Conservation (phyloP, 768 basidiomycete species). For the Pleurotus salmoneostramineus region DNA sequence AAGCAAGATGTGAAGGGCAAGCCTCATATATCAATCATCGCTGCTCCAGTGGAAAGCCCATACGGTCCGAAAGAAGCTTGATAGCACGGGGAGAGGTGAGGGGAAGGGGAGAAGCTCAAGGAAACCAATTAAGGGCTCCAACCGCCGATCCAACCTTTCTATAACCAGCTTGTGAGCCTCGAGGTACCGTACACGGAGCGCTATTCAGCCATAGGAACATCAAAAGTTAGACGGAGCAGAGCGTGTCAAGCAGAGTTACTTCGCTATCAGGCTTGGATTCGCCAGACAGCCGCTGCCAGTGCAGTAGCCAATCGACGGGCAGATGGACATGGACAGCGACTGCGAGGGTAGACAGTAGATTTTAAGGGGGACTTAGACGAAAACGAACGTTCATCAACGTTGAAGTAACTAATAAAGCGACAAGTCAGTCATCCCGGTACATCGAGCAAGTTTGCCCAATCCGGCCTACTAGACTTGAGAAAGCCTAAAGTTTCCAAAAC, state of each 20-base stretch:
- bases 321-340: no score
- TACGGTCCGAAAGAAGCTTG: no score
- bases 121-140: not conserved
- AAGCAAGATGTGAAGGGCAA: not conserved
- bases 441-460: not conserved
- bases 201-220: not conserved
- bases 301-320: no score
- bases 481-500: not conserved
- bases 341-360: no score
- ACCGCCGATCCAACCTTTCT: not conserved
- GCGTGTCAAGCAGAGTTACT: not conserved
- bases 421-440: not conserved
- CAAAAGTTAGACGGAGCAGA: not conserved
- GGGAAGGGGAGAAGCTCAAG: not conserved
- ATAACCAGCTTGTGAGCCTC: constrained; percentile 1
- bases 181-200: not conserved
- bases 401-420: no score
- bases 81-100: no score
- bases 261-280: no score
- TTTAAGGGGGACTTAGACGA: not conserved
- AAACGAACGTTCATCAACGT: not conserved
- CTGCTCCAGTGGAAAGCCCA: not conserved
- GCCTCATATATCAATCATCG: not conserved
- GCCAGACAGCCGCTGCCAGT: no score
- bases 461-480: not conserved